These are phyloP conservation scores for Daldinia sp. DNA, from an alignment of 2,329 filamentous ascomycete genomes.

Conservation along the genomic window DNA sequence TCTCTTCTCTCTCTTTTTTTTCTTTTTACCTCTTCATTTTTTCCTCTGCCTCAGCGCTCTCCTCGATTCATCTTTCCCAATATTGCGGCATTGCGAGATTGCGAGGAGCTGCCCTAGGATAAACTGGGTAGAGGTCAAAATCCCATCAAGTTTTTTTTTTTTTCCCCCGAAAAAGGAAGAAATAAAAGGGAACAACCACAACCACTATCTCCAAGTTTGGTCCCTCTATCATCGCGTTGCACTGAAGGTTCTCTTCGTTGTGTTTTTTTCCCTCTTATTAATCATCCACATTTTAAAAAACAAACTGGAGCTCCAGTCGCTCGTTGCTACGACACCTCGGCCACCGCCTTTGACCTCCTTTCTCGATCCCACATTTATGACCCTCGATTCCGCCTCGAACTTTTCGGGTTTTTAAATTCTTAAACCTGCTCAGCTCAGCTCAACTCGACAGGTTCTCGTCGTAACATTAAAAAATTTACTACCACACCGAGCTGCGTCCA, in stretches of 20 bases:
- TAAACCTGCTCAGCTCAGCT: slow-evolving; percentile 13
- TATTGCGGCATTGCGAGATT: slow-evolving; percentile 8
- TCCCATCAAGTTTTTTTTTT: no score
- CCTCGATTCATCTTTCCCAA: slow-evolving; percentile 9
- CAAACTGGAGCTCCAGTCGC: slow-evolving; percentile 34
- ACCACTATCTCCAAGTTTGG: not conserved
- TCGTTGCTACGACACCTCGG: slow-evolving; percentile 33
- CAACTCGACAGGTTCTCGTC: slow-evolving; percentile 5
- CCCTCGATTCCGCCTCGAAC: slow-evolving; percentile 13
- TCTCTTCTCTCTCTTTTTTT: slow-evolving; percentile 10
- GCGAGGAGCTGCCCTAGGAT: slow-evolving; percentile 24
- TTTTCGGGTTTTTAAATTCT: slow-evolving; percentile 1
- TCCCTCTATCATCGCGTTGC: slow-evolving; percentile 2
- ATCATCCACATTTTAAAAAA: slow-evolving; percentile 22
- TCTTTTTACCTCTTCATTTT: slow-evolving; percentile 7
- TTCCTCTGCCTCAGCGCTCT: slow-evolving; percentile 1
- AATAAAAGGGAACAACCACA: not conserved
- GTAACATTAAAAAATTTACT: slow-evolving; percentile 25
- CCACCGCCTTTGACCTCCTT: slow-evolving; percentile 24
- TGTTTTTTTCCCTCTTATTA: slow-evolving; percentile 15
- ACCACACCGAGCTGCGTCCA: slow-evolving; percentile 15
- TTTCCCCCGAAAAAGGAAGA: slow-evolving; percentile 10
- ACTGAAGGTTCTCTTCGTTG: slow-evolving; percentile 14
- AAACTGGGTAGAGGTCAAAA: slow-evolving; percentile 9
- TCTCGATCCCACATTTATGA: slow-evolving; percentile 30